These are phyloP conservation scores for Ustilago hordei DNA, from an alignment of 1,284 basidiomycete species.

Conservation along the genomic window DNA sequence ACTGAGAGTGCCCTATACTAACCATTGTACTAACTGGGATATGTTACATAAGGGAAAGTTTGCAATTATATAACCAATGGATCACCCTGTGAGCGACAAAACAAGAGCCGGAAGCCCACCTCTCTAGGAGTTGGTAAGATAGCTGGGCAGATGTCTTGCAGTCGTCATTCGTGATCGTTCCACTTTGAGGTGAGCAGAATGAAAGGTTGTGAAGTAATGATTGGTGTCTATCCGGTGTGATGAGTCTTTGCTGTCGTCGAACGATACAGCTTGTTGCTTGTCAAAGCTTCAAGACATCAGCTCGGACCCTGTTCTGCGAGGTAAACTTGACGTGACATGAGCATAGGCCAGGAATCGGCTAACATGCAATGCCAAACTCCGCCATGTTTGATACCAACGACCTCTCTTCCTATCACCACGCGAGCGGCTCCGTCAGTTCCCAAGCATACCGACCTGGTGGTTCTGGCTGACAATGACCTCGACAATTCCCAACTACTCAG, in stretches of 20 bases:
- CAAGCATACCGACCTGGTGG: not conserved
- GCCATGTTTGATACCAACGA: not conserved
- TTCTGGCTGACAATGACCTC: not conserved
- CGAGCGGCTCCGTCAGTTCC: not conserved
- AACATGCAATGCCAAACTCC: not conserved
- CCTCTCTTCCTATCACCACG: not conserved
- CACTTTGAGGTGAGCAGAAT: too few relatives aligned
- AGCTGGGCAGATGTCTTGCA: too few relatives aligned
- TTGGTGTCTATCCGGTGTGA: too few relatives aligned
- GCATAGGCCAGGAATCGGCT: slow-evolving; percentile 1
- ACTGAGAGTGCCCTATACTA: slow-evolving; percentile 49
- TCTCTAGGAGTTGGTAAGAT: too few relatives aligned
- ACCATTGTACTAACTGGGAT: slow-evolving; percentile 50
- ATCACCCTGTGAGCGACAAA: too few relatives aligned
- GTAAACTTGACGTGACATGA: not conserved
- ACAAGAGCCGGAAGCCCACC: too few relatives aligned
- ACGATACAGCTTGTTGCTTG: not conserved
- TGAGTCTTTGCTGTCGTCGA: too few relatives aligned
- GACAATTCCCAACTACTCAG: slow-evolving; percentile 38
- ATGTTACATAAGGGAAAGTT: not conserved
- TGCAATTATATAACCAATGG: too few relatives aligned
- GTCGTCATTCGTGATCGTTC: too few relatives aligned
- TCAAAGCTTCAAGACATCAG: not conserved
- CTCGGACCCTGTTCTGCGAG: slow-evolving; percentile 16
- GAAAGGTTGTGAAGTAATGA: too few relatives aligned